These are phyloP conservation scores for Colletotrichum shisoi DNA, from an alignment of 2,329 filamentous ascomycete species.

Conservation along the genomic window DNA sequence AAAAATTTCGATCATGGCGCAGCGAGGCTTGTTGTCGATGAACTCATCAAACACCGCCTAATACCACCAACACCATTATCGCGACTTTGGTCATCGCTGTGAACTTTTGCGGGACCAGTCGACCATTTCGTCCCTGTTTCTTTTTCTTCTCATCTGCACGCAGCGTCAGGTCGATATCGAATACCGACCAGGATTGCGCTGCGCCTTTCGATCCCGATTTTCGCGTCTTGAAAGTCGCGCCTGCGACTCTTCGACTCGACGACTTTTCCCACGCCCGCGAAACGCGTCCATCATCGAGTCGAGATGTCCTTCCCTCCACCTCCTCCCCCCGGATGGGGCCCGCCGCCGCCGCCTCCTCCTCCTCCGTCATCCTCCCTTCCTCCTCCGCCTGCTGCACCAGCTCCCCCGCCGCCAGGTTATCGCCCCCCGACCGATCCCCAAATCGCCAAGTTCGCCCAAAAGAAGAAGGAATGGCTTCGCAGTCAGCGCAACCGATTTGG, in stretches of 20 bases:
- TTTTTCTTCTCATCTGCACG: constrained; percentile 5
- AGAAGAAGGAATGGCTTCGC: constrained; percentile 98
- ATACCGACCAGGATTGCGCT: constrained; percentile 36
- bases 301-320: constrained; percentile 65
- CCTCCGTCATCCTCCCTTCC: constrained; percentile 66
- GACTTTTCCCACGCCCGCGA: constrained; percentile 30
- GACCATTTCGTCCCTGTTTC: not conserved
- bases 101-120: constrained; percentile 39
- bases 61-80: constrained; percentile 23
- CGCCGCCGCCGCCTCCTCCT: constrained; percentile 57
- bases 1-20: constrained; percentile 39
- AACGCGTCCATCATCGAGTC: constrained; percentile 33
- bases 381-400: constrained; percentile 64
- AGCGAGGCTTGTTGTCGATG: constrained; percentile 31
- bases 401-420: constrained; percentile 87
- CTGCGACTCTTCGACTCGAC: constrained; percentile 38
- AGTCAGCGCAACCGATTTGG: constrained; percentile 90
- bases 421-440: constrained; percentile 82
- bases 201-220: constrained; percentile 21
- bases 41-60: constrained; percentile 33
- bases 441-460: constrained; percentile 93
- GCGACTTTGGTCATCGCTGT: constrained; percentile 40
- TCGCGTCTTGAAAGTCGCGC: constrained; percentile 39
- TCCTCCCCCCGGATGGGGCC: constrained; percentile 66
- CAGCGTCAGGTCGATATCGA: constrained; percentile 17